Percentiles rank a stretch among this genome's conserved stretches.
Conservation (phyloP, 176 grass and related monocot species). For the Pontederia paniculata region DNA sequence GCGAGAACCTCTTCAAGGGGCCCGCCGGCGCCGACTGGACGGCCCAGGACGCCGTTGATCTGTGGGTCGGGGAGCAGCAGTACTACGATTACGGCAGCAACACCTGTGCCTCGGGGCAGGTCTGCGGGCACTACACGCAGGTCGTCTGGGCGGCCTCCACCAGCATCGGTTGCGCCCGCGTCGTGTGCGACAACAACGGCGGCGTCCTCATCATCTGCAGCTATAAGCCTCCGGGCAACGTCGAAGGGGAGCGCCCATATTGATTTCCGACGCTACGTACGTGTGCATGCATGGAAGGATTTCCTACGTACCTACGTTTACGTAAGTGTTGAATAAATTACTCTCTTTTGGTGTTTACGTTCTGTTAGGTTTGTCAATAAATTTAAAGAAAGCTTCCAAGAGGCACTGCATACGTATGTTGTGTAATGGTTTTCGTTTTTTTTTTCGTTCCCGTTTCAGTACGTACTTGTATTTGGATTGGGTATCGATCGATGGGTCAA, state of each 20-base stretch:
- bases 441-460: no score
- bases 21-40: neutral
- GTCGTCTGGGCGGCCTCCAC: conserved; percentile 9
- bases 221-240: conserved; percentile 1
- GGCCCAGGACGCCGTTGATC: neutral
- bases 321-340: no score
- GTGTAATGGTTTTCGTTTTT: no score
- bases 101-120: conserved; percentile 1
- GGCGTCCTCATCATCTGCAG: neutral
- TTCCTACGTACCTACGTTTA: no score
- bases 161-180: neutral
- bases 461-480: no score
- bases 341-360: no score
- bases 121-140: conserved; percentile 36
- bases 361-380: no score
- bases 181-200: neutral
- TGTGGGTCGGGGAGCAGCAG: neutral
- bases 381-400: no score
- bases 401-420: no score
- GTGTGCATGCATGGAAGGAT: no score
- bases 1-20: conserved; percentile 11
- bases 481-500: no score
- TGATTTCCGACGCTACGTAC: no score
- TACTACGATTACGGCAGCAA: neutral
- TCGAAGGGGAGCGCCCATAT: neutral